Conservation (phyloP, 495 filamentous ascomycete species). For the Neurospora africana region DNA sequence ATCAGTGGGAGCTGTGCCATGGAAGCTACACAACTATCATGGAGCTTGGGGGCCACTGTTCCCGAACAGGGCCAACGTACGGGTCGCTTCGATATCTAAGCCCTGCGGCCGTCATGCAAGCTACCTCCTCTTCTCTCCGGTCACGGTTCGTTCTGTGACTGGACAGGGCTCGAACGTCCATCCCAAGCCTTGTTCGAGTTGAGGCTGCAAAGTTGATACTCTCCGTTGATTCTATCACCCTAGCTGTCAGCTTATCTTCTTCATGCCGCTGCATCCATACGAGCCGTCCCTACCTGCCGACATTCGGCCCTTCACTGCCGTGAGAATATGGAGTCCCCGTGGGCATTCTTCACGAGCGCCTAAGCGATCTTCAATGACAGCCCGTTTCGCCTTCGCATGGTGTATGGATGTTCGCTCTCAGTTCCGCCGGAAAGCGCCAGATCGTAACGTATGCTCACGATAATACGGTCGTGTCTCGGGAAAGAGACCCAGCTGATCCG, state of each 20-base stretch:
- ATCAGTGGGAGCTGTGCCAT: background rate
- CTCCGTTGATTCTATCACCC: background rate
- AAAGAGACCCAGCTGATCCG: background rate
- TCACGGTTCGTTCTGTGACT: background rate
- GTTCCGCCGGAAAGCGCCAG: background rate
- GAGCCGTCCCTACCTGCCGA: constrained; percentile 5
- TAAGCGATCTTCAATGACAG: background rate
- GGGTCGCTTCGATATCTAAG: background rate
- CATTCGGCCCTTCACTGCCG: constrained; percentile 15
- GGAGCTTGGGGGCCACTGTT: background rate
- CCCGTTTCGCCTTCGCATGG: background rate
- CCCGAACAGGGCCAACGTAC: background rate
- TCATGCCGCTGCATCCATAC: background rate
- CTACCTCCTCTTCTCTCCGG: background rate
- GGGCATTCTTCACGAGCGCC: background rate
- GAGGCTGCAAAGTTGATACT: background rate
- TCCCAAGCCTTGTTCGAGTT: background rate
- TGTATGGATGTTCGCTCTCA: background rate
- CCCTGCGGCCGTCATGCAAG: background rate
- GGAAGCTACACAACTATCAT: background rate
- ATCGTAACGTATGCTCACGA: background rate
- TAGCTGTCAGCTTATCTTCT: background rate
- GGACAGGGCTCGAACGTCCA: background rate
- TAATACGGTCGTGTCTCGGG: background rate
- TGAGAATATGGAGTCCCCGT: background rate